phyloP scores from a whole-genome alignment of 192 early-diverging fungal genomes.

The Lobulomyces angularis region DNA sequence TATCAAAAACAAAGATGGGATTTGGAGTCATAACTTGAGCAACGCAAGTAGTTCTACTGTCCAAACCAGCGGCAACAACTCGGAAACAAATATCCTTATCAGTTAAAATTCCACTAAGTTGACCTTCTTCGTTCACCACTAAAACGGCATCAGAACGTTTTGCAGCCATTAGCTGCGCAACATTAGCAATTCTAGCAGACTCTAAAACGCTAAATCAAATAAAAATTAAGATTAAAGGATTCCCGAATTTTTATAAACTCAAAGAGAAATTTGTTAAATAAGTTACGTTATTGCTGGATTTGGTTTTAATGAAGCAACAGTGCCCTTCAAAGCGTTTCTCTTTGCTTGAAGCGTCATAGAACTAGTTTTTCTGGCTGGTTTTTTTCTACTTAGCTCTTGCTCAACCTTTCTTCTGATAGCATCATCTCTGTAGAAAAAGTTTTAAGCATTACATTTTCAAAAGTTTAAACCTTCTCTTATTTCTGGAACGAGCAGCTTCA shows the following conservation, averaged over 20 bases:
- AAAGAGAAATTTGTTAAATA: too few relatives aligned
- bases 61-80: constrained; percentile 66
- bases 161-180: constrained; percentile 91
- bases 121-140: constrained; percentile 84
- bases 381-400: constrained; percentile 23
- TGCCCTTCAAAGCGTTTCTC: constrained; percentile 34
- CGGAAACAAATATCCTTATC: constrained; percentile 95
- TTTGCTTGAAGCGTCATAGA: too few relatives aligned
- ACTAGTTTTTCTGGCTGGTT: constrained; percentile 10
- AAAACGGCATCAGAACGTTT: constrained; percentile 91
- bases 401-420: constrained; percentile 36
- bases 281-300: constrained; percentile 76
- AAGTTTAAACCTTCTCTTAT: too few relatives aligned
- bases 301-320: constrained; percentile 80
- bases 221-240: too few relatives aligned
- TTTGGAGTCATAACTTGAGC: constrained; percentile 81
- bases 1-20: constrained; percentile 71
- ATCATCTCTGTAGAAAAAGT: constrained; percentile 39
- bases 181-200: constrained; percentile 44
- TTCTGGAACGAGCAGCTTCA: too few relatives aligned
- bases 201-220: too few relatives aligned
- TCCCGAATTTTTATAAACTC: too few relatives aligned
- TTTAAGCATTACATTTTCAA: too few relatives aligned
- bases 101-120: constrained; percentile 88
- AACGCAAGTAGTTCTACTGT: constrained; percentile 41